A percentile compares a stretch with the other conserved stretches of the same genome.
phyloP scores from a whole-genome alignment of 106 monocot species.

The Platanthera zijinensis region DNA sequence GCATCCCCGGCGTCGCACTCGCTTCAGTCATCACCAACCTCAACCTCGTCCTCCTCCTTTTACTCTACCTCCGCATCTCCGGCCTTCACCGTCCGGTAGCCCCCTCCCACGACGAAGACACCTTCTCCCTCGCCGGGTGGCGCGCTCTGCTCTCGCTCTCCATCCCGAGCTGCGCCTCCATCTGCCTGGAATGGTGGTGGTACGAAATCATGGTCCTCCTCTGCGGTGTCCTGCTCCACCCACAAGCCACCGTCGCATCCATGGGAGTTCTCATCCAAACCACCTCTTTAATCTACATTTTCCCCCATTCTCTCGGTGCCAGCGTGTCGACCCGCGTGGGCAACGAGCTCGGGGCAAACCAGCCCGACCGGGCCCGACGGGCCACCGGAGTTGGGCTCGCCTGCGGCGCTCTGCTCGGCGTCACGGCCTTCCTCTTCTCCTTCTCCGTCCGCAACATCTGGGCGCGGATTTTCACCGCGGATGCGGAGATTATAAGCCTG shows the following conservation, averaged over 20 bases:
- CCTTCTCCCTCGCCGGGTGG: slow-evolving; percentile 20
- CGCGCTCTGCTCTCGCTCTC: slow-evolving; percentile 10
- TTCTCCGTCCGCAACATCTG: slow-evolving; percentile 34
- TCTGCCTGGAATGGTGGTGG: slow-evolving; percentile 95
- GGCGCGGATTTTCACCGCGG: slow-evolving; percentile 45
- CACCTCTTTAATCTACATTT: slow-evolving; percentile 53
- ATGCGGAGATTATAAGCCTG: slow-evolving; percentile 21
- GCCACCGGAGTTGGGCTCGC: slow-evolving; percentile 28
- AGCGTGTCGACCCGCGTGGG: slow-evolving; percentile 47
- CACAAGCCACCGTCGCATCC: slow-evolving; percentile 25
- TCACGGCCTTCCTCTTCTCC: slow-evolving; percentile 30
- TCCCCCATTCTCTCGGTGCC: slow-evolving; percentile 48
- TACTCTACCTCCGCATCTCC: slow-evolving; percentile 22
- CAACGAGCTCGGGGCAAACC: slow-evolving; percentile 58
- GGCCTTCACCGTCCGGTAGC: slow-evolving; percentile 10
- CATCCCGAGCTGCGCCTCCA: slow-evolving; percentile 25
- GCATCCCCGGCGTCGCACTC: slow-evolving; percentile 24
- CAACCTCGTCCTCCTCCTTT: slow-evolving; percentile 24
- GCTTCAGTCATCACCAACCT: slow-evolving; percentile 19
- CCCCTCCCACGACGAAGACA: slow-evolving; percentile 5
- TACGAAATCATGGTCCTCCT: slow-evolving; percentile 73
- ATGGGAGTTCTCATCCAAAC: slow-evolving; percentile 47
- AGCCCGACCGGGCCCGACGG: slow-evolving; percentile 28
- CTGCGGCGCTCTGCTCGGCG: slow-evolving; percentile 26
- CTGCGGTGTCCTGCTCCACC: slow-evolving; percentile 22